Evolutionary conservation across 306 rosid species (phyloP).

Genomic region (Acmispon strigosus): DNA sequence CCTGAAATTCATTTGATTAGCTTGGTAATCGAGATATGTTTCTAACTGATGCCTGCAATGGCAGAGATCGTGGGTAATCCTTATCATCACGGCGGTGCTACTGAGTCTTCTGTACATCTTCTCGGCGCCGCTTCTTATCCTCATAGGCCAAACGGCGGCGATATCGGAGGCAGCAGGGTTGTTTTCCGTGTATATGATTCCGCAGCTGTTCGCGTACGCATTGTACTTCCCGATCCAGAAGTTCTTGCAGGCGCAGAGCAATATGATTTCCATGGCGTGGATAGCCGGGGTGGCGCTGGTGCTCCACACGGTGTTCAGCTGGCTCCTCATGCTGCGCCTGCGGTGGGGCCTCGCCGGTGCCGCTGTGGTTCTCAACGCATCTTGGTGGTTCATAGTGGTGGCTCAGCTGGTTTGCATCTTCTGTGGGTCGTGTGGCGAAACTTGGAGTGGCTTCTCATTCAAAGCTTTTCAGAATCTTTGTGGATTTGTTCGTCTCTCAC

Average conservation of each 20-base stretch:
- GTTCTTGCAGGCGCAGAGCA: conserved; percentile 88
- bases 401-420: conserved; percentile 57
- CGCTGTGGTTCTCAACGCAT: conserved; percentile 53
- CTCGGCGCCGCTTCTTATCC: conserved; percentile 35
- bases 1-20: no score
- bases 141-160: conserved; percentile 59
- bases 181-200: conserved; percentile 77
- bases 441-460: conserved; percentile 76
- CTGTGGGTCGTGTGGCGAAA: conserved; percentile 51
- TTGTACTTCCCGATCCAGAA: conserved; percentile 65
- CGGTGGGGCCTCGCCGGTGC: conserved; percentile 76
- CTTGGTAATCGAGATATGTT: no score
- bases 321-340: conserved; percentile 59
- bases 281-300: conserved; percentile 54
- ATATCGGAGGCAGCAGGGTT: conserved; percentile 69
- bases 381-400: conserved; percentile 73
- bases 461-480: conserved; percentile 66
- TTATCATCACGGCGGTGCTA: conserved; percentile 34
- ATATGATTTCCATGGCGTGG: conserved; percentile 75
- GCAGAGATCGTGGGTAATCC: conserved; percentile 72
- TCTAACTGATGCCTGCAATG: no score
- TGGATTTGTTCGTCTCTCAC: conserved; percentile 63
- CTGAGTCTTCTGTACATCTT: conserved; percentile 49
- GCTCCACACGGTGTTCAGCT: conserved; percentile 56
- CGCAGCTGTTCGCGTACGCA: conserved; percentile 84